A percentile compares a stretch with the other conserved stretches of the same genome.
Evolutionary conservation across 108 stramenopile genomes (phyloP).

Genomic region (Skeletonema grethae): DNA sequence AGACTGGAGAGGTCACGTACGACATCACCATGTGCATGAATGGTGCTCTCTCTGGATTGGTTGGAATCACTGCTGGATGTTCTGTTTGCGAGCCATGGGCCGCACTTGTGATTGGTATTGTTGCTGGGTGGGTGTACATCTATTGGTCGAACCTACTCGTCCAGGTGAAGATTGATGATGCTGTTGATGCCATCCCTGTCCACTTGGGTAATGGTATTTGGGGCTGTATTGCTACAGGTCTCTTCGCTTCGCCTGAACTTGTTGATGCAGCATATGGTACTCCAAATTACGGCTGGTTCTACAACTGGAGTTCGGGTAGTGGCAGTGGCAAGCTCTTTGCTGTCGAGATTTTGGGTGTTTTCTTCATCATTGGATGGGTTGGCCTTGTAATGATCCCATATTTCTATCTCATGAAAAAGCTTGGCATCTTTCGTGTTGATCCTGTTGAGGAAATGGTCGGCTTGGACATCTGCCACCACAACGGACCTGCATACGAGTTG

Average conservation of each 20-base stretch:
- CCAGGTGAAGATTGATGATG: slow-evolving; percentile 39
- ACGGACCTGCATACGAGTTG: slow-evolving; percentile 60
- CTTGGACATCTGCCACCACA: slow-evolving; percentile 78
- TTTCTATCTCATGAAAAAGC: slow-evolving; percentile 63
- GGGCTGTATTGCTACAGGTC: slow-evolving; percentile 84
- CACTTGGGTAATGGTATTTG: slow-evolving; percentile 88
- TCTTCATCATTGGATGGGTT: slow-evolving; percentile 84
- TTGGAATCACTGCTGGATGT: slow-evolving; percentile 57
- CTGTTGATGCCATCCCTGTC: slow-evolving; percentile 87
- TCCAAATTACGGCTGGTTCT: slow-evolving; percentile 72
- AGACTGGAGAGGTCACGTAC: slow-evolving; percentile 69
- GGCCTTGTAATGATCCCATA: slow-evolving; percentile 70
- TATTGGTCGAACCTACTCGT: slow-evolving; percentile 61
- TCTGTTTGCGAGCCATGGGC: no score
- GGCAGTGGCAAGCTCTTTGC: slow-evolving; percentile 61
- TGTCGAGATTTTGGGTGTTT: slow-evolving; percentile 68
- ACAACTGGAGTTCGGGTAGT: slow-evolving; percentile 29
- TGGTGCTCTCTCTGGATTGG: slow-evolving; percentile 66
- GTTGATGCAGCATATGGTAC: slow-evolving; percentile 55
- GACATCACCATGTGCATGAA: slow-evolving; percentile 87
- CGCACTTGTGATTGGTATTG: no score
- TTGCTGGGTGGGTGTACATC: slow-evolving; percentile 61
- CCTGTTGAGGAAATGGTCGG: slow-evolving; percentile 80
- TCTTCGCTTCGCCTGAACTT: slow-evolving; percentile 73
- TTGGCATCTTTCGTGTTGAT: slow-evolving; percentile 74